These are phyloP conservation scores for Penicillium desertorum DNA, from an alignment of 495 filamentous ascomycete genomes.

Conservation along the genomic window DNA sequence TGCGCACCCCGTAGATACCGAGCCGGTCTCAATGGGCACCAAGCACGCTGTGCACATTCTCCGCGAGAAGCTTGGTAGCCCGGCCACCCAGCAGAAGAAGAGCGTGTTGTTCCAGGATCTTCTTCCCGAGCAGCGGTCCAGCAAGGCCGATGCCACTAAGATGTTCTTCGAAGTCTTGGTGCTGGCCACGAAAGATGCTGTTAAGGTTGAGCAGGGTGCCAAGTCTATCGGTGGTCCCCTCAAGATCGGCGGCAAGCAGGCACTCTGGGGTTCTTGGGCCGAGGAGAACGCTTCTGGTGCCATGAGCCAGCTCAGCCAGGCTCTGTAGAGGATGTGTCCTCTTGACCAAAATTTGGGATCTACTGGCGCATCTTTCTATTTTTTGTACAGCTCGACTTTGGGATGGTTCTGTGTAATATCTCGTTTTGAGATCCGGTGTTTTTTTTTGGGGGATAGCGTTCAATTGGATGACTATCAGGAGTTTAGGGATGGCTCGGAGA, in stretches of 20 bases:
- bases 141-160: conserved; percentile 87
- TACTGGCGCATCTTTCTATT: conserved; percentile 26
- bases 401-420: conserved; percentile 24
- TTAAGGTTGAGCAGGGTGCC: conserved; percentile 91
- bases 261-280: conserved; percentile 94
- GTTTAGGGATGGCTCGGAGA: conserved; percentile 27
- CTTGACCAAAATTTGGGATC: conserved; percentile 16
- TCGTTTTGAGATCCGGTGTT: conserved; percentile 26
- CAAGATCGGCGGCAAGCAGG: conserved; percentile 79
- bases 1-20: conserved; percentile 74
- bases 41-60: conserved; percentile 95
- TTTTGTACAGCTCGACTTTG: conserved; percentile 40
- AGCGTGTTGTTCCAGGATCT: conserved; percentile 88
- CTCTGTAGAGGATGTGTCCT: conserved; percentile 23
- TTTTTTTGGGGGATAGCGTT: conserved; percentile 23
- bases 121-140: conserved; percentile 74
- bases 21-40: conserved; percentile 82
- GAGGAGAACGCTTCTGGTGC: conserved; percentile 71
- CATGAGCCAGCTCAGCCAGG: conserved; percentile 37
- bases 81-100: conserved; percentile 63
- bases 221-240: conserved; percentile 72
- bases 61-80: conserved; percentile 78
- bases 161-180: conserved; percentile 99
- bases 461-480: conserved; percentile 24
- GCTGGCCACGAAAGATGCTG: conserved; percentile 94